Conservation (phyloP, 2,329 filamentous ascomycete species). For the Epicoccum nigrum region DNA sequence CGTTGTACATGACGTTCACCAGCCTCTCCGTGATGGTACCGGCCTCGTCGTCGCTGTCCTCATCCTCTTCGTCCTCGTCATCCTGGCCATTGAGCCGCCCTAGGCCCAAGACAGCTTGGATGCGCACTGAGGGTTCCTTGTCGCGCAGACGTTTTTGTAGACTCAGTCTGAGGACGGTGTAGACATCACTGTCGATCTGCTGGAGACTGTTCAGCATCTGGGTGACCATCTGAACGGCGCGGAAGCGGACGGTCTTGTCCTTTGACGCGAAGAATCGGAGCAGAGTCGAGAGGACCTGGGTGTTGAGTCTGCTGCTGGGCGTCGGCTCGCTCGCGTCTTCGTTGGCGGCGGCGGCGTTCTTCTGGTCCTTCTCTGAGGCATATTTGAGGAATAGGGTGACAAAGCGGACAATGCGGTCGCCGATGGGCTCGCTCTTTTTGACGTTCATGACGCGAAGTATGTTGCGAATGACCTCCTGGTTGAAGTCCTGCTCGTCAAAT, state of each 20-base stretch:
- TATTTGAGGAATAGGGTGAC: constrained; percentile 84
- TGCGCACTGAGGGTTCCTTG: constrained; percentile 89
- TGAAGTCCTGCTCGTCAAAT: constrained; percentile 86
- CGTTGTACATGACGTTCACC: constrained; percentile 87
- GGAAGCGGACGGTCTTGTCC: constrained; percentile 90
- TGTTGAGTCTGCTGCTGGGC: constrained; percentile 79
- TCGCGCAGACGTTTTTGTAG: constrained; percentile 87
- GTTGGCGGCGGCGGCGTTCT: constrained; percentile 57
- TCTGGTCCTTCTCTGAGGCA: constrained; percentile 60
- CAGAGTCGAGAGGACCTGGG: constrained; percentile 73
- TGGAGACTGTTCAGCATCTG: constrained; percentile 93
- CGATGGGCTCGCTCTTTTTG: constrained; percentile 89
- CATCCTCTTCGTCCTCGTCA: constrained; percentile 63
- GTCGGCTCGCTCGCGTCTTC: constrained; percentile 78
- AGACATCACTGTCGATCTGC: constrained; percentile 89
- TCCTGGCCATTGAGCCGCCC: constrained; percentile 77
- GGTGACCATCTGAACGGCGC: constrained; percentile 86
- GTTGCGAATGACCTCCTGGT: constrained; percentile 81
- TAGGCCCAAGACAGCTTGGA: constrained; percentile 91
- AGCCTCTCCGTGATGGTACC: constrained; percentile 81
- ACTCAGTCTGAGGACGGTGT: constrained; percentile 78
- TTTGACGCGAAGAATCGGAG: constrained; percentile 81
- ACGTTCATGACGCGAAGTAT: constrained; percentile 81
- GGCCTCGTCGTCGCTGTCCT: constrained; percentile 71
- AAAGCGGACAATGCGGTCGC: constrained; percentile 85